Evolutionary conservation across 2,329 filamentous ascomycete species (phyloP).

Genomic region (Endothia cerciana): DNA sequence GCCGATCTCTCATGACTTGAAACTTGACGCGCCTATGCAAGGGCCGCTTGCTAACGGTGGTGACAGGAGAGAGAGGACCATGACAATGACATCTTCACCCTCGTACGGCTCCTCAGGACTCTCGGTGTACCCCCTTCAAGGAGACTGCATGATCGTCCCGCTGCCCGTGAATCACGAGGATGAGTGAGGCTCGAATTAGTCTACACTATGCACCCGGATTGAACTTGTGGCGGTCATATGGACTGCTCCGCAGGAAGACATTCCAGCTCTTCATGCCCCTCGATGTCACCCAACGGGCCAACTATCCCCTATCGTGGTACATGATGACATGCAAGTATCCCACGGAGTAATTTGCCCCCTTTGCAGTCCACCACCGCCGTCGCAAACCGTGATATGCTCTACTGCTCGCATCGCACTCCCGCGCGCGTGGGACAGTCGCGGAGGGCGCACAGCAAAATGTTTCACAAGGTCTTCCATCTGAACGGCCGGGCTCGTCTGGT

Average conservation of each 20-base stretch:
- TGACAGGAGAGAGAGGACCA: background rate
- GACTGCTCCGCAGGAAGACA: background rate
- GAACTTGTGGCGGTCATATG: background rate
- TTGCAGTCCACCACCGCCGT: constrained; percentile 10
- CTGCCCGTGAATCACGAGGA: constrained; percentile 19
- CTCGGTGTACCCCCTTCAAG: constrained; percentile 2
- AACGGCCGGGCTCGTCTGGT: constrained; percentile 17
- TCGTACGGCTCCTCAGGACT: background rate
- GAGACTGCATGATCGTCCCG: constrained; percentile 30
- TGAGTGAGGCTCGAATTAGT: background rate
- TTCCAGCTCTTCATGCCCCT: background rate
- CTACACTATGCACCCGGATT: background rate
- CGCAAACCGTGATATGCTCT: background rate
- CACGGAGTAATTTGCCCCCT: background rate
- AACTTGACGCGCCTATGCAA: constrained; percentile 30
- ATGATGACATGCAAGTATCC: constrained; percentile 7
- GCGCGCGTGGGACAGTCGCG: constrained; percentile 17
- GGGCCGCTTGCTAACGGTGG: constrained; percentile 8
- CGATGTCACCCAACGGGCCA: background rate
- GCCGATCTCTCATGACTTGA: constrained; percentile 26
- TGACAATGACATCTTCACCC: background rate
- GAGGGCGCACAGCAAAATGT: constrained; percentile 11
- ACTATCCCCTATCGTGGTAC: background rate
- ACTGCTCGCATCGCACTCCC: constrained; percentile 12
- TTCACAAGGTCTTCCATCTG: constrained; percentile 23